phyloP scores from a whole-genome alignment of 2,329 filamentous ascomycete species.

The Fusarium abutilonis region DNA sequence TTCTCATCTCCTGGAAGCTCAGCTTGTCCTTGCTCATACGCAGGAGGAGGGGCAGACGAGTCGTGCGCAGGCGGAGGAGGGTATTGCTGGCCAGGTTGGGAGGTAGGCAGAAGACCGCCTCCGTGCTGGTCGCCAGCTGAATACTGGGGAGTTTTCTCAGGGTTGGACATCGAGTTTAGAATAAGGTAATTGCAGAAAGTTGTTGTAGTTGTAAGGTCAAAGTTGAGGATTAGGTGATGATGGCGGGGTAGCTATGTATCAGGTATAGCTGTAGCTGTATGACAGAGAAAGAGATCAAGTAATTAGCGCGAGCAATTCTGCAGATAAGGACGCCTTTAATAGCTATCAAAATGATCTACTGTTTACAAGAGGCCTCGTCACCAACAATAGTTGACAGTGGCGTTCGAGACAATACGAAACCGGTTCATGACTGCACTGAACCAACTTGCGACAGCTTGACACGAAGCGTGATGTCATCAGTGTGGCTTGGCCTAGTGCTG shows the following conservation, averaged over 20 bases:
- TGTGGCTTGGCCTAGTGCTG: conserved; percentile 33
- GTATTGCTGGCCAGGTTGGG: conserved; percentile 27
- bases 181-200: conserved; percentile 1
- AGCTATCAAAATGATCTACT: conserved; percentile 4
- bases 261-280: conserved; percentile 8
- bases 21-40: conserved; percentile 25
- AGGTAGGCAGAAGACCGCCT: conserved; percentile 26
- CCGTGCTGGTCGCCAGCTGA: conserved; percentile 28
- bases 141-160: conserved; percentile 37
- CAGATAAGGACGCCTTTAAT: conserved; percentile 26
- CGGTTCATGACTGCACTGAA: conserved; percentile 28
- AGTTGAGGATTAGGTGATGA: conserved; percentile 23
- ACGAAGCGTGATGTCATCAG: conserved; percentile 40
- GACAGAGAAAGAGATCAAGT: not conserved
- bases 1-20: conserved; percentile 35
- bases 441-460: conserved; percentile 23
- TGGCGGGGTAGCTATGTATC: conserved; percentile 36
- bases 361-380: conserved; percentile 38
- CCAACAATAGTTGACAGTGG: conserved; percentile 16
- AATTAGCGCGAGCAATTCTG: not conserved
- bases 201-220: conserved; percentile 16
- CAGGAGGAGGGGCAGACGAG: conserved; percentile 29
- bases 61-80: conserved; percentile 25
- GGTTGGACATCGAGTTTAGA: conserved; percentile 31
- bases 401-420: conserved; percentile 30